Evolutionary conservation across 2,329 filamentous ascomycete genomes (phyloP).

Genomic region (Massarina eburnea): DNA sequence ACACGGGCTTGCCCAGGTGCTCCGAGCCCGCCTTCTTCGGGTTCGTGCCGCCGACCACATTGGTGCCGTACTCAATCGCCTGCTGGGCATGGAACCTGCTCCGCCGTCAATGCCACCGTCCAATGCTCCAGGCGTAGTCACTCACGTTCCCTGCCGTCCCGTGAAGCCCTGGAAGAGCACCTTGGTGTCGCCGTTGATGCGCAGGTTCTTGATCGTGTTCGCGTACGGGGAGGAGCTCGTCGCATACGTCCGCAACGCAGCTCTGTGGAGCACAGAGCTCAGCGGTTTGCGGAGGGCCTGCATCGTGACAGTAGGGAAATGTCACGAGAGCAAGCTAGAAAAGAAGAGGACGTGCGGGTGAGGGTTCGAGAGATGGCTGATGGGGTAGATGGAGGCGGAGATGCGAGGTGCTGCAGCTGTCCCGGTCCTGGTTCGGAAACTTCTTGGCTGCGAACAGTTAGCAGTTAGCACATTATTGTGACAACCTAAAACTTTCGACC

Average conservation of each 20-base stretch:
- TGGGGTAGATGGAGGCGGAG: constrained; percentile 11
- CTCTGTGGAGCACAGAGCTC: constrained; percentile 67
- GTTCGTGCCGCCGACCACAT: constrained; percentile 97
- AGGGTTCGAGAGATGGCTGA: constrained; percentile 6
- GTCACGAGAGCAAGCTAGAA: constrained; percentile 25
- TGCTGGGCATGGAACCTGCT: constrained; percentile 92
- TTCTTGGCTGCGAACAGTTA: constrained; percentile 7
- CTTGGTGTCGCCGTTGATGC: constrained; percentile 90
- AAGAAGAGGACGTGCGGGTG: constrained; percentile 8
- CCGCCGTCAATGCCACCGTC: constrained; percentile 14
- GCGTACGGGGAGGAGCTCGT: constrained; percentile 62
- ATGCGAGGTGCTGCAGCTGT: constrained; percentile 12
- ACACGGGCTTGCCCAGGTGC: constrained; percentile 91
- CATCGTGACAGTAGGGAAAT: constrained; percentile 60
- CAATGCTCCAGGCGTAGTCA: constrained; percentile 13
- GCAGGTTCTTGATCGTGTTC: constrained; percentile 67
- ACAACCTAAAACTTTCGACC: constrained; percentile 17
- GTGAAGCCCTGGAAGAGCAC: constrained; percentile 98
- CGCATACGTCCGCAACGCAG: constrained; percentile 75
- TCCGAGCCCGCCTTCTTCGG: constrained; percentile 94
- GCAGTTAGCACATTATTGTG: no score
- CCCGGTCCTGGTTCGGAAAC: constrained; percentile 11
- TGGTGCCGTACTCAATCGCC: constrained; percentile 98
- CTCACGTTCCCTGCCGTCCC: constrained; percentile 84
- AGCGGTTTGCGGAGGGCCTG: constrained; percentile 79